Percentiles rank a stretch among this genome's conserved stretches.
Evolutionary conservation across 2,329 filamentous ascomycete genomes (phyloP).

Genomic region (Metarhizium guizhouense): DNA sequence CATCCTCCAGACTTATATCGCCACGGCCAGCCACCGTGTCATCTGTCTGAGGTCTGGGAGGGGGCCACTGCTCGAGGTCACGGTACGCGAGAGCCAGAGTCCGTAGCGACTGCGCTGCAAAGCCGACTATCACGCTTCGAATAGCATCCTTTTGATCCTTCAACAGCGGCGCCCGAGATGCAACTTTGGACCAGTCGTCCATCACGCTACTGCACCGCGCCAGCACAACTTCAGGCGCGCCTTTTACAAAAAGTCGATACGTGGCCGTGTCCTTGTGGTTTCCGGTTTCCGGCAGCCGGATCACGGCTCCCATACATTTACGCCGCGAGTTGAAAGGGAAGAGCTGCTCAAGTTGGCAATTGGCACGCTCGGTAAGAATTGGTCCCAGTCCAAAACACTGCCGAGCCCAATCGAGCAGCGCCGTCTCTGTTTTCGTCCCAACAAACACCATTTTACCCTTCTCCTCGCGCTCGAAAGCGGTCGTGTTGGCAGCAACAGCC

Average conservation of each 20-base stretch:
- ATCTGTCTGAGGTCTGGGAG: slow-evolving; percentile 53
- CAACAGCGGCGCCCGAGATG: neutral
- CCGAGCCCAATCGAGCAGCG: slow-evolving; percentile 37
- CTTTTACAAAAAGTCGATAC: slow-evolving; percentile 43
- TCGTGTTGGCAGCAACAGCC: slow-evolving; percentile 44
- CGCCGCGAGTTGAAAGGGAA: slow-evolving; percentile 42
- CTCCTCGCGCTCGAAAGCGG: slow-evolving; percentile 41
- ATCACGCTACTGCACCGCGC: slow-evolving; percentile 22
- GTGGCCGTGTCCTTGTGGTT: slow-evolving; percentile 23
- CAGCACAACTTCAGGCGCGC: slow-evolving; percentile 46
- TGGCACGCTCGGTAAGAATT: slow-evolving; percentile 23
- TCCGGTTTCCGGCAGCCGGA: slow-evolving; percentile 25
- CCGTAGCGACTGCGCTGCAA: slow-evolving; percentile 57
- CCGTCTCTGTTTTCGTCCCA: slow-evolving; percentile 46
- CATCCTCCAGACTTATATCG: slow-evolving; percentile 18
- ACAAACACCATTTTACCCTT: slow-evolving; percentile 34
- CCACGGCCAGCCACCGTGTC: slow-evolving; percentile 40
- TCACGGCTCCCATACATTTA: slow-evolving; percentile 46
- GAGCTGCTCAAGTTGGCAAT: slow-evolving; percentile 30
- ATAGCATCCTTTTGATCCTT: neutral
- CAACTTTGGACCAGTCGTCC: neutral
- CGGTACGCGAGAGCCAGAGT: slow-evolving; percentile 66
- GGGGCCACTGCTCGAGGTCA: slow-evolving; percentile 57
- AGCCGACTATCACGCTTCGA: slow-evolving; percentile 41
- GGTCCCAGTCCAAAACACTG: slow-evolving; percentile 38